These are phyloP conservation scores for Trametes coccinea DNA, from an alignment of 768 basidiomycete species.

Conservation along the genomic window DNA sequence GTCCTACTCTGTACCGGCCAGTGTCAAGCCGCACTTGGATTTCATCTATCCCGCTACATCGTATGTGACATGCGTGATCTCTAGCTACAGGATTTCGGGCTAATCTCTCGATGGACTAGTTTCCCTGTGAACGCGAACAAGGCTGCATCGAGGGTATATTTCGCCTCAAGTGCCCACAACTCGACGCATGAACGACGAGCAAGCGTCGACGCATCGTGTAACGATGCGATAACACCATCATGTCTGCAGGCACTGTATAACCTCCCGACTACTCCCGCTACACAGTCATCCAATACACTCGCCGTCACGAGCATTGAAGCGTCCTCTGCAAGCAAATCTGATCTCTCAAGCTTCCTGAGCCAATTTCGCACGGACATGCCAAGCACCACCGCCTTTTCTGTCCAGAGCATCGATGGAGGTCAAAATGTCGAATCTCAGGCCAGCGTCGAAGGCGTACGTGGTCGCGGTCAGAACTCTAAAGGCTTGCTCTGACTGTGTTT, in stretches of 20 bases:
- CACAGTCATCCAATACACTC: constrained; percentile 4
- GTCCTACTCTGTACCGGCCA: constrained; percentile 37
- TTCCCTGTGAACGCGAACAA: constrained; percentile 28
- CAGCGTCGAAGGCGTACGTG: constrained; percentile 14
- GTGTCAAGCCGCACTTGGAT: constrained; percentile 32
- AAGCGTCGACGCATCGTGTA: constrained; percentile 25
- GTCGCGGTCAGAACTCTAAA: background rate
- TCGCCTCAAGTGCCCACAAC: constrained; percentile 1
- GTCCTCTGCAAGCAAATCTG: constrained; percentile 10
- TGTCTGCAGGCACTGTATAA: constrained; percentile 37
- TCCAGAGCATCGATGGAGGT: constrained; percentile 12
- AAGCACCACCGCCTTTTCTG: constrained; percentile 7
- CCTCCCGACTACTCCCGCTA: constrained; percentile 25
- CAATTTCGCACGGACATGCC: constrained; percentile 20
- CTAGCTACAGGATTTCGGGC: background rate
- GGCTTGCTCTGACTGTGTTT: too few species aligned
- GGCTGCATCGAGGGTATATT: constrained; percentile 22
- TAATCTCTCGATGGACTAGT: constrained; percentile 40
- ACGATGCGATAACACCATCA: constrained; percentile 27
- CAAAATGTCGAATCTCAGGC: constrained; percentile 12
- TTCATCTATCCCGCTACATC: constrained; percentile 33
- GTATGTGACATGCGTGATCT: constrained; percentile 12
- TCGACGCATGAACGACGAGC: constrained; percentile 6
- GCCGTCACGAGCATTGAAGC: constrained; percentile 16
- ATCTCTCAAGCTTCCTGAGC: constrained; percentile 18